phyloP scores from a whole-genome alignment of 23 red algal species.

The Cyanidioschyzon merolae region DNA sequence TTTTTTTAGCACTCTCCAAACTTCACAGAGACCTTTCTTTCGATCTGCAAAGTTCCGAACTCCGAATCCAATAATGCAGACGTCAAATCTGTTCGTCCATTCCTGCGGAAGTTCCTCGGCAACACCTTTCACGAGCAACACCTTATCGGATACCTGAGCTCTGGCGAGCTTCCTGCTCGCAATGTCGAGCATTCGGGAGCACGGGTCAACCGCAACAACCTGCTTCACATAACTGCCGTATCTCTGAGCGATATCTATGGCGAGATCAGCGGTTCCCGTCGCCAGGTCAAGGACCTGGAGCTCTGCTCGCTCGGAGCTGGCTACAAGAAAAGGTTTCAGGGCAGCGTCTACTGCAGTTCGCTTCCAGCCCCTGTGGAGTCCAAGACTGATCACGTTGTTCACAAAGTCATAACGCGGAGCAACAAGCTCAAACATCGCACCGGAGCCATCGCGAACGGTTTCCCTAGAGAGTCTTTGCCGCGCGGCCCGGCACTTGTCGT shows the following conservation, averaged over 20 bases:
- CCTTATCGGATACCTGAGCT: not conserved
- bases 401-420: constrained; percentile 69
- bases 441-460: constrained; percentile 30
- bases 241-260: constrained; percentile 23
- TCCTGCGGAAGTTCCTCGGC: constrained; percentile 54
- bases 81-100: constrained; percentile 44
- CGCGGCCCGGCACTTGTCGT: not conserved
- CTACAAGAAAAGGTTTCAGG: not conserved
- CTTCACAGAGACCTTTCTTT: constrained; percentile 43
- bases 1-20: constrained; percentile 44
- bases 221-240: not conserved
- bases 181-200: constrained; percentile 44
- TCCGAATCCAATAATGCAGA: constrained; percentile 57
- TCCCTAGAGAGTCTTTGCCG: not conserved
- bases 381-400: constrained; percentile 71
- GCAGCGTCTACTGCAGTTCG: constrained; percentile 14
- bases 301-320: not conserved
- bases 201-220: constrained; percentile 56
- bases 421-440: constrained; percentile 65
- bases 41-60: constrained; percentile 85
- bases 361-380: constrained; percentile 39
- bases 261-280: constrained; percentile 80
- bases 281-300: constrained; percentile 57
- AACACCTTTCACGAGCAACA: constrained; percentile 6
- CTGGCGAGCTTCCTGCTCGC: constrained; percentile 14